Conservation (phyloP, 2,329 filamentous ascomycete genomes). For the Botryotinia convoluta region DNA sequence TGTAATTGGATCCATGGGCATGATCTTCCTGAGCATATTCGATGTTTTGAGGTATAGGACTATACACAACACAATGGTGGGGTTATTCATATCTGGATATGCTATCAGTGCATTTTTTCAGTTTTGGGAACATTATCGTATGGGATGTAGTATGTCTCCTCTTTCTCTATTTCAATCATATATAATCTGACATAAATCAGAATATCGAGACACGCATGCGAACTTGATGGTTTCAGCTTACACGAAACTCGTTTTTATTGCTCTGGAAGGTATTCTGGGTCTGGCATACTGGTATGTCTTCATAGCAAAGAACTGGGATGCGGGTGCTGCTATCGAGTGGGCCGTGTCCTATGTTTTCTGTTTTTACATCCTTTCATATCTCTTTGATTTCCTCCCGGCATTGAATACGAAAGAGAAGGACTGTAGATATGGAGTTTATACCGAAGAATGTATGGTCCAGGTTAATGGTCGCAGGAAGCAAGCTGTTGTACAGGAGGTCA, state of each 20-base stretch:
- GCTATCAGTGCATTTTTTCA: conserved; percentile 80
- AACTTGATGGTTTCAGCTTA: conserved; percentile 60
- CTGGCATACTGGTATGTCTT: conserved; percentile 78
- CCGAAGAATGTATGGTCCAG: conserved; percentile 8
- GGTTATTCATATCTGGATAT: conserved; percentile 82
- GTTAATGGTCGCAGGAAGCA: not conserved
- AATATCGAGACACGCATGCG: conserved; percentile 14
- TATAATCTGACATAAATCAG: not conserved
- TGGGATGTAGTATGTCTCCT: conserved; percentile 63
- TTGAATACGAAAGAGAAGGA: conserved; percentile 11
- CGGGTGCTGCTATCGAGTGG: conserved; percentile 75
- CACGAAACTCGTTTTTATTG: conserved; percentile 67
- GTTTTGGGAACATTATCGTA: conserved; percentile 81
- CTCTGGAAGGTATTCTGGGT: conserved; percentile 79
- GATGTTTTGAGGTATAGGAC: conserved; percentile 68
- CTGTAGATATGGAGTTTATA: conserved; percentile 11
- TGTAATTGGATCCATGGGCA: conserved; percentile 70
- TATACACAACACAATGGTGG: conserved; percentile 73
- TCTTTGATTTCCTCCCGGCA: conserved; percentile 80
- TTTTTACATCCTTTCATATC: conserved; percentile 81
- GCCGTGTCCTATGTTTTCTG: conserved; percentile 78
- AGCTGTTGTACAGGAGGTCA: not conserved
- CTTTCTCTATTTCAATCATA: not conserved
- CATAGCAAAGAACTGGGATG: conserved; percentile 64
- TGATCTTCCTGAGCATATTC: conserved; percentile 83